phyloP scores from a whole-genome alignment of 371 early-diverging fungal species.

The Quaeritorhiza haematococci region DNA sequence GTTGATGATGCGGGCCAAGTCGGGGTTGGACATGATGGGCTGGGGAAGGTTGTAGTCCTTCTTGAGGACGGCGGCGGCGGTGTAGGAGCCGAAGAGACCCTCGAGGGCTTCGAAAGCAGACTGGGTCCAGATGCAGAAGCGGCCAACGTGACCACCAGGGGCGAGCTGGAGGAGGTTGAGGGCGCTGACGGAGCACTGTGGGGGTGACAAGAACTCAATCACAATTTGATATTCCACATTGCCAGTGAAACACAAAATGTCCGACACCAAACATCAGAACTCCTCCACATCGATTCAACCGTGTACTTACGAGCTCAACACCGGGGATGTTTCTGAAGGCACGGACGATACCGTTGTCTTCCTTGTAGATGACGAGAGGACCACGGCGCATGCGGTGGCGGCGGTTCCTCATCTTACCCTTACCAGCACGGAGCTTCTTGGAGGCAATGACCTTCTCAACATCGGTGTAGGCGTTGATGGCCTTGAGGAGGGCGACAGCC shows the following conservation, averaged over 20 bases:
- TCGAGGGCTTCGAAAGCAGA: slow-evolving; percentile 93
- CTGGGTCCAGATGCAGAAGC: slow-evolving; percentile 99
- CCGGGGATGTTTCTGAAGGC: slow-evolving; percentile 99
- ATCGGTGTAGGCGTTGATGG: slow-evolving; percentile 92
- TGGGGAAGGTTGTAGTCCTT: slow-evolving; percentile 90
- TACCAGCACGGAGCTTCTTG: slow-evolving; percentile 96
- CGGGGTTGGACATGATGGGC: slow-evolving; percentile 88
- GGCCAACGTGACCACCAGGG: slow-evolving; percentile 99
- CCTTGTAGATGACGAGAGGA: slow-evolving; percentile 94
- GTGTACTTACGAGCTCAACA: slow-evolving; percentile 89
- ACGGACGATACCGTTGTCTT: slow-evolving; percentile 91
- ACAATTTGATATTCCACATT: too few relatives aligned
- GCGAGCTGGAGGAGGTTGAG: slow-evolving; percentile 98
- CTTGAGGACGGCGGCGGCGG: slow-evolving; percentile 79
- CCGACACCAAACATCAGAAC: not conserved
- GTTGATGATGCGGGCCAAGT: slow-evolving; percentile 95
- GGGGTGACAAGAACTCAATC: not conserved
- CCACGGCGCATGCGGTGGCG: slow-evolving; percentile 98
- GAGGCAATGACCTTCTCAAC: slow-evolving; percentile 96
- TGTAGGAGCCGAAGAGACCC: slow-evolving; percentile 90
- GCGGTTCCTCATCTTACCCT: slow-evolving; percentile 99
- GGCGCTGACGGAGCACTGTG: slow-evolving; percentile 68
- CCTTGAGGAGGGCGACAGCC: slow-evolving; percentile 88
- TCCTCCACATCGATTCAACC: too few relatives aligned
- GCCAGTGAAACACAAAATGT: not conserved